Evolutionary conservation across 176 grass and related monocot genomes (phyloP), one percentile per base, ranked within the genome.

Genomic region (Bromus sterilis): DNA sequence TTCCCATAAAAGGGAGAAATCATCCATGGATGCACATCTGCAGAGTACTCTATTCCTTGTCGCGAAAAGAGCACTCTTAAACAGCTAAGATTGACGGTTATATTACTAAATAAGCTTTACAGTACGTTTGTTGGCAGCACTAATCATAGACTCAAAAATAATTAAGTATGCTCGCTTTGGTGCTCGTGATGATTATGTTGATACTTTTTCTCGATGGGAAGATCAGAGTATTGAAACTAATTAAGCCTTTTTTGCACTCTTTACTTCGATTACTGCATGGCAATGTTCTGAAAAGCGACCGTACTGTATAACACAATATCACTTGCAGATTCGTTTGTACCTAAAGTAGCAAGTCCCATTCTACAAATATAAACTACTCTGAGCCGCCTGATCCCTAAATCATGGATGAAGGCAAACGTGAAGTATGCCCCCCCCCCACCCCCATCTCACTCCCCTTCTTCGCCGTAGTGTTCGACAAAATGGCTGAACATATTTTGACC

Each of bases 231-330:
- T 39, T 7, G 53, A 25, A 87, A 42, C 20, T 16, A 11, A 33
- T 36, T 56, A 40, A 48, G 55, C 32, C 30, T 64, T 53, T 11
- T 29, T 12, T 41, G 16, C 67, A 56, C 15, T 25, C 42, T 48
- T 74, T 60, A 11, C 26, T 55, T 20, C 28, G 6, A 39, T 9
- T 33, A 39, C 21, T 81, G 37, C 49, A 15, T 73, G 43, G 23
- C 31, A 29, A 31, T 40, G 41, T 63, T 41, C 43, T 53, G 43
- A 63, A 87, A 87, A 87, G 41, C 41, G 41, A 33, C 16, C 66
- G 56, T 21, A 51, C 31, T 43, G 18, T 72, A 74, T 44, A 62
- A 24, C 53, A 53, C 9, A 56, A 9, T 35, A 74, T 87, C 64
- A 78, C 42, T 56, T 63, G 69, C 9, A 29, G 15, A 66, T 40